Base-by-base conservation (phyloP, 352 stramenopile genomes). In the Phytopythium delawarense region DNA sequence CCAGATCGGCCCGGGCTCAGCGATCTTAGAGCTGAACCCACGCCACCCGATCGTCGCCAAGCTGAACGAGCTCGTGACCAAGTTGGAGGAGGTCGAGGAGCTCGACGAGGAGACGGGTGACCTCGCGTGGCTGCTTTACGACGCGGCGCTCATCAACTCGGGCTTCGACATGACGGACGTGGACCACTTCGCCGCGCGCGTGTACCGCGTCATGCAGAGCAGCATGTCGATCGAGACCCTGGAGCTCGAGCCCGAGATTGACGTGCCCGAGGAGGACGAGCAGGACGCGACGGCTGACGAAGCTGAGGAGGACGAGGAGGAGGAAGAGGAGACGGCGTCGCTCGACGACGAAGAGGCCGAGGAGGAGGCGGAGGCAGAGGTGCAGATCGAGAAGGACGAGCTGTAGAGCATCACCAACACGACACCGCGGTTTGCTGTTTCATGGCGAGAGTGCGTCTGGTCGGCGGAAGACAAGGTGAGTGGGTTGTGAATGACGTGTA, bases 21-120 rank as follows among this genome's bases (percentile, higher is more conserved):
- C 96, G 61, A 99, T 97, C 67, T 79, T 99, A 67, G 97, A 99
- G 81, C 79, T 99, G 21, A 99, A 99, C 78, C 98, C 98, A 55
- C 94, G 97, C 51, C 97, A 99, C 76, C 98, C 98, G 39, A 98
- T 99, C 65, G 87, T 99, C 28, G 78, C 83, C 32, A 97, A 99
- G 79, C 87, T 99, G 32, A 98, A 86, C 72, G 90, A 84, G 30
- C 64, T 92, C 28, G 85, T 97, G 35, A 57, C 70, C 37, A 57
- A 59, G 30, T 71, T 32, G 23, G 73, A 72, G n/a, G 54, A 51
- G 37, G 54, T 20, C 37, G 69, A 89, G 32, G 69, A 78, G 65
- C 79, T 97, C 12, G 83, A 89, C 23, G 80, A 96, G 21, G 83
- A 96, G 65, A 95, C 89, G 3, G 85, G 93, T 64, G 96, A 99